These are phyloP conservation scores for Candida quercuum DNA, from an alignment of 805 yeast species.

Conservation along the genomic window DNA sequence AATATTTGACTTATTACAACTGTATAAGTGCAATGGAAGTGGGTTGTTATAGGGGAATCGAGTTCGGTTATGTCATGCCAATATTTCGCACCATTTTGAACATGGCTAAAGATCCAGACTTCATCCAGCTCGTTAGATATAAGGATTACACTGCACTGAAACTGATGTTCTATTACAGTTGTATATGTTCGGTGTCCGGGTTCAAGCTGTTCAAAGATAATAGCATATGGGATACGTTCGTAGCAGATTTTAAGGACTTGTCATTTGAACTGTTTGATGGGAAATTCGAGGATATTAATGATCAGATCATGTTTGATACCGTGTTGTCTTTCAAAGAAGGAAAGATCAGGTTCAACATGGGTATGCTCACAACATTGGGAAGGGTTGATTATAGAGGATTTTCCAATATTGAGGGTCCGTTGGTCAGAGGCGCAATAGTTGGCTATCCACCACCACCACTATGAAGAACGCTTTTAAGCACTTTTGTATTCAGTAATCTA, in stretches of 20 bases:
- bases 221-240: slow-evolving; percentile 18
- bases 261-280: slow-evolving; percentile 6
- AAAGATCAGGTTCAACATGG: background rate
- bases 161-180: slow-evolving; percentile 15
- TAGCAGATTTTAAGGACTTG: slow-evolving; percentile 9
- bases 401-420: background rate
- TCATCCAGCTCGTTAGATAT: slow-evolving; percentile 8
- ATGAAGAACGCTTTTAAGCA: too few species aligned
- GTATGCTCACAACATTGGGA: background rate
- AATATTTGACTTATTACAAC: slow-evolving; percentile 4
- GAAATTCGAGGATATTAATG: slow-evolving; percentile 16
- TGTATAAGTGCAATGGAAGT: slow-evolving; percentile 14
- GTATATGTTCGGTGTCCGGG: slow-evolving; percentile 17
- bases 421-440: background rate
- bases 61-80: slow-evolving; percentile 17
- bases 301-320: slow-evolving; percentile 11
- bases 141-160: slow-evolving; percentile 18
- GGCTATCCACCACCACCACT: slow-evolving; percentile 1
- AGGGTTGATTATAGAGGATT: background rate
- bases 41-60: slow-evolving; percentile 14
- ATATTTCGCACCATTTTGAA: slow-evolving; percentile 11
- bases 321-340: slow-evolving; percentile 1
- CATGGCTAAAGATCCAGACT: slow-evolving; percentile 5
- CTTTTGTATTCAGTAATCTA: too few species aligned
- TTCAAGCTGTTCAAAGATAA: slow-evolving; percentile 14